Evolutionary conservation across 352 stramenopile genomes (phyloP), one percentile per base, ranked within the genome.

Genomic region (Halophytophthora batemanensis): DNA sequence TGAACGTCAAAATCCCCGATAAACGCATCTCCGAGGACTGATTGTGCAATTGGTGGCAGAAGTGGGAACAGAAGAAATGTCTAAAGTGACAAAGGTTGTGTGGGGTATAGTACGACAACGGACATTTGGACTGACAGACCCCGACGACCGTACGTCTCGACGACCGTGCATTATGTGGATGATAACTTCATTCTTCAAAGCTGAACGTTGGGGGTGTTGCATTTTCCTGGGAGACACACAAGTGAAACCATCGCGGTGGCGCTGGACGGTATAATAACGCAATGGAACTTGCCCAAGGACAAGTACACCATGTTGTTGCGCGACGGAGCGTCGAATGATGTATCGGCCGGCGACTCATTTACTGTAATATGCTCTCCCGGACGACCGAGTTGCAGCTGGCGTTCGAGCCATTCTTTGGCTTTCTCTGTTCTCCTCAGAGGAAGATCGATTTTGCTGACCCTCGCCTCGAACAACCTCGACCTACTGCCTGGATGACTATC

Each of bases 91-190:
- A 2, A 45, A 52, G 18, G 2, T 17, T 48, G 37, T 10, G 17
- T 39, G 4, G 42, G 40, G 29, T 61, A 40, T 19, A 41, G 23
- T 3, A 6, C 54, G 13, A 61, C 53, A 7, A 61, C 53, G 7
- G 46, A 61, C 33, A 25, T 37, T 19, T 61, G 54, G 54, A 61
- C 54, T 1, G 54, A 61, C 33, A 17, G 45, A 23, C 23, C 17
- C 4, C 45, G 50, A 40, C 28, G 54, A 19, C 41, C 38, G 17
- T 61, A 45, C 36, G 40, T 56, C 2, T 22, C 31, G 13, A 13
- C 56, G 1, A 61, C 54, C 10, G 13, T 61, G 2, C 53, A 56
- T n/a, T 61, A 56, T 36, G 2, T 61, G 21, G 46, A 61, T 13
- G 29, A 35, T 6, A 35, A 6, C 7, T 35, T 35, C 29, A 35